A percentile compares a stretch with the other conserved stretches of the same genome.
phyloP scores from a whole-genome alignment of 2,329 filamentous ascomycete species.

The Curvularia sp. region DNA sequence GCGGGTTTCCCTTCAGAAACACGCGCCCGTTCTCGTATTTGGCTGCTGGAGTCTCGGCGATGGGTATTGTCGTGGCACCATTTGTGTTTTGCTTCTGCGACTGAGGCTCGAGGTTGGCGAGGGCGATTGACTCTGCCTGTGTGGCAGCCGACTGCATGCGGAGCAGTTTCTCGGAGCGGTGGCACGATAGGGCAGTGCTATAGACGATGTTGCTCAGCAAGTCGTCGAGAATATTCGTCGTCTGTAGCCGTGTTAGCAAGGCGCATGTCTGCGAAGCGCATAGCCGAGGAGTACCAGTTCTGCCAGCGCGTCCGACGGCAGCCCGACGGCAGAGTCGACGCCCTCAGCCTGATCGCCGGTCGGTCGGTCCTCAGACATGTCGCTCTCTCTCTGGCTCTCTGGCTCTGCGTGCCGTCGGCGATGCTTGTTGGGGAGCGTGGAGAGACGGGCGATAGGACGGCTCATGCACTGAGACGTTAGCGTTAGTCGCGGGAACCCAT shows the following conservation, averaged over 20 bases:
- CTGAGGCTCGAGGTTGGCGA: slow-evolving; percentile 45
- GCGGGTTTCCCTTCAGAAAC: slow-evolving; percentile 72
- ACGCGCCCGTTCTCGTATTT: slow-evolving; percentile 74
- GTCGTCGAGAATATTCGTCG: slow-evolving; percentile 69
- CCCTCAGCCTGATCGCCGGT: slow-evolving; percentile 39
- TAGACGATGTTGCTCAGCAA: slow-evolving; percentile 78
- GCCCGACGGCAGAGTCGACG: slow-evolving; percentile 33
- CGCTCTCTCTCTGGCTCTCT: slow-evolving; percentile 23
- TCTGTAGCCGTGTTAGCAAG: slow-evolving; percentile 42
- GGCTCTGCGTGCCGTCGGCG: slow-evolving; percentile 30
- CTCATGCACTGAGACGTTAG: slow-evolving; percentile 32
- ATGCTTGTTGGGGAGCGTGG: slow-evolving; percentile 22
- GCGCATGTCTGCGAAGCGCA: slow-evolving; percentile 18
- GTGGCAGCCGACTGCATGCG: slow-evolving; percentile 68
- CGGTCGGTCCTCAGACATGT: slow-evolving; percentile 48
- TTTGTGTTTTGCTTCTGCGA: slow-evolving; percentile 39
- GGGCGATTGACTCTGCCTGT: slow-evolving; percentile 50
- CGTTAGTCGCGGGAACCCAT: slow-evolving; percentile 29
- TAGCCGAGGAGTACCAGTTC: slow-evolving; percentile 38
- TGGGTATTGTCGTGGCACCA: slow-evolving; percentile 59
- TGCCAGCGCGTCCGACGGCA: slow-evolving; percentile 40
- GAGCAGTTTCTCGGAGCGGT: slow-evolving; percentile 79
- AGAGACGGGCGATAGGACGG: slow-evolving; percentile 18
- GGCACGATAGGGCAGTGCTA: slow-evolving; percentile 74
- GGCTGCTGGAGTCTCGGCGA: slow-evolving; percentile 67